Conservation (phyloP, 257 asterid genomes). For the Fraxinus excelsior region DNA sequence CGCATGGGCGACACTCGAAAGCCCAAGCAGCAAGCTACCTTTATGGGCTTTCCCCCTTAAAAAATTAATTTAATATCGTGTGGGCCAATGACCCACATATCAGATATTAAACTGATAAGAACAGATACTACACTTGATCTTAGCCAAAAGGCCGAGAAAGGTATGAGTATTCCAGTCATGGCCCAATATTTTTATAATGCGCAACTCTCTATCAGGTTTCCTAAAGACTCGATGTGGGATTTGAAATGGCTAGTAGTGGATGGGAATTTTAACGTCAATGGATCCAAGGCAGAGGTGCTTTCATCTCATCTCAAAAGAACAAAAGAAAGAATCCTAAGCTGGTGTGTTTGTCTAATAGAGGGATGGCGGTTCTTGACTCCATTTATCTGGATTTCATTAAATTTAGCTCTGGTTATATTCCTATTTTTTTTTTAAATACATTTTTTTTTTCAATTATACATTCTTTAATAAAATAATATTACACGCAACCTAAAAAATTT, state of each 20-base stretch:
- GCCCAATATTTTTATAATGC: background rate
- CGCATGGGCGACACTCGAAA: background rate
- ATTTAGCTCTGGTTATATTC: too few relatives aligned
- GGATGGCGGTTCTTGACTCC: too few relatives aligned
- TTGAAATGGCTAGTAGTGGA: background rate
- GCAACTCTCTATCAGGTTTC: background rate
- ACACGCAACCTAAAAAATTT: too few relatives aligned
- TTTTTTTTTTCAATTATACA: too few relatives aligned
- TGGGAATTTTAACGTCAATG: too few relatives aligned
- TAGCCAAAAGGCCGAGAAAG: conserved; percentile 83
- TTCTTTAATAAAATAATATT: too few relatives aligned
- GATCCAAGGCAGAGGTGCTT: too few relatives aligned
- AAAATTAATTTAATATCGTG: conserved; percentile 54
- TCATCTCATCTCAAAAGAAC: too few relatives aligned
- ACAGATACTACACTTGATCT: conserved; percentile 77
- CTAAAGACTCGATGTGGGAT: background rate
- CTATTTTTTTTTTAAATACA: too few relatives aligned
- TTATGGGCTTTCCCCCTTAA: background rate
- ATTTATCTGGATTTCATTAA: too few relatives aligned
- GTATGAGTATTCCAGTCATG: conserved; percentile 29
- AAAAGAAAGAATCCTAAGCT: too few relatives aligned
- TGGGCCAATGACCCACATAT: conserved; percentile 49
- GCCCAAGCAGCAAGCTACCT: background rate
- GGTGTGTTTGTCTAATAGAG: too few relatives aligned
- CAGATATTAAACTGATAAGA: conserved; percentile 78